Base-by-base conservation (phyloP, 129 eudicot species). In the Silybum marianum region DNA sequence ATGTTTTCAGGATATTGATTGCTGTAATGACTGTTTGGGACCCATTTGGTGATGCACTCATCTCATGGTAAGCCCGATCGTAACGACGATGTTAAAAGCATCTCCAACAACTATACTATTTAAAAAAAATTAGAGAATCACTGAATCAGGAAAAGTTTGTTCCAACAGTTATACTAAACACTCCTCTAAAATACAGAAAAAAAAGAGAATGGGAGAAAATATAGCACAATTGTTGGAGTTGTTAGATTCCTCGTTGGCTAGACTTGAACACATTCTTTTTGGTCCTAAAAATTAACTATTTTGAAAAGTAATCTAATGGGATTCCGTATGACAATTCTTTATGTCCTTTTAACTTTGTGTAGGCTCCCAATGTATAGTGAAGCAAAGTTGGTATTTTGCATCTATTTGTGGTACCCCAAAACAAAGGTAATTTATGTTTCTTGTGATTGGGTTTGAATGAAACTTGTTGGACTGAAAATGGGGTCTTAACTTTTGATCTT, bases 311-410 rank as follows among this genome's bases (percentile, higher is more conserved):
- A 54, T 18, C 19, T 18, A 18, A 54, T 54, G 65, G 22, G 65
- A 54, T 4, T 54, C 21, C 7, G 14, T 7, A 4, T 16, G 19
- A 9, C 62, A 14, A 0, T 14, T 14, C 19, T 3, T 48, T 12
- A 60, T 60, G 21, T 62, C 62, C 21, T 36, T 30, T 30, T 46
- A 69, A 69, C 54, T 19, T 79, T 14, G 10, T 90, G 81, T 81
- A 95, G 98, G 98, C 88, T 95, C 86, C 97, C 98, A 6, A 88
- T 95, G 98, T 92, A 92, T 78, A 86, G 97, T 85, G 98, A 95
- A 91, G 96, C 94, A 24, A 95, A 95, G 78, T 44, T 95, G 90
- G 97, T 88, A 63, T 86, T 95, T 80, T 84, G 88, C 71, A 87
- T 95, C 77, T 95, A 87, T 83, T 79, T 95, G 78, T 95, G 98